Evolutionary conservation across 305 asterid genomes (phyloP).

Genomic region (Rubia balearica): DNA sequence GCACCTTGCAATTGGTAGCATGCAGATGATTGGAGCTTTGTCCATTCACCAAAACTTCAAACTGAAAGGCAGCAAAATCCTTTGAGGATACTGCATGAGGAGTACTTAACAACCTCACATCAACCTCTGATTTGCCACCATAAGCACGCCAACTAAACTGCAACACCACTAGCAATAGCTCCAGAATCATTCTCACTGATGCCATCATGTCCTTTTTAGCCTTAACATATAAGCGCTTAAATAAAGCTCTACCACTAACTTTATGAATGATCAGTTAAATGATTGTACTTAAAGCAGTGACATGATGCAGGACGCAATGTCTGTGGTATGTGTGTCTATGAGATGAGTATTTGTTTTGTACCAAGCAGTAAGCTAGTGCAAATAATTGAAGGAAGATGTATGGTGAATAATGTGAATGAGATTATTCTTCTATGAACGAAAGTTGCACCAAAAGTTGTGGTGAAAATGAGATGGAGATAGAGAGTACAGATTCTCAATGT

Average conservation of each 20-base stretch:
- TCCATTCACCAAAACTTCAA: slow-evolving; percentile 44
- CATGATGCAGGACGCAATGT: neutral
- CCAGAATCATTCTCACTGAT: slow-evolving; percentile 32
- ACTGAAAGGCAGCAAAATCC: slow-evolving; percentile 51
- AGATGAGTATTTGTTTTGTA: neutral
- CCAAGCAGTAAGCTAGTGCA: slow-evolving; percentile 4
- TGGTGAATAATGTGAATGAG: slow-evolving; percentile 26
- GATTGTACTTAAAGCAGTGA: slow-evolving; percentile 1
- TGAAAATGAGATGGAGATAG: slow-evolving; percentile 31
- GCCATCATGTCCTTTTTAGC: slow-evolving; percentile 16
- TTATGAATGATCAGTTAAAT: slow-evolving; percentile 2
- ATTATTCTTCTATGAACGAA: slow-evolving; percentile 33
- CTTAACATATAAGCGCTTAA: neutral
- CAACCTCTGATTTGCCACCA: slow-evolving; percentile 32
- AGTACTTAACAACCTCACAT: slow-evolving; percentile 48
- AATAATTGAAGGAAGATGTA: slow-evolving; percentile 16
- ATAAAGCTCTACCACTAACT: neutral
- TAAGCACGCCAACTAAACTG: slow-evolving; percentile 27
- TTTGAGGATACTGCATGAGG: slow-evolving; percentile 56
- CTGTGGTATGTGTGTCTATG: neutral
- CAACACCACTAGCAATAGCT: slow-evolving; percentile 32
- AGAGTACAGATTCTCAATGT: slow-evolving; percentile 20
- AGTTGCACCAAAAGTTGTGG: slow-evolving; percentile 12
- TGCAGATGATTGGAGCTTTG: slow-evolving; percentile 37
- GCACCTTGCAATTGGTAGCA: slow-evolving; percentile 69